Conservation (phyloP, 108 stramenopile genomes). For the Mediolabrus comicus region DNA sequence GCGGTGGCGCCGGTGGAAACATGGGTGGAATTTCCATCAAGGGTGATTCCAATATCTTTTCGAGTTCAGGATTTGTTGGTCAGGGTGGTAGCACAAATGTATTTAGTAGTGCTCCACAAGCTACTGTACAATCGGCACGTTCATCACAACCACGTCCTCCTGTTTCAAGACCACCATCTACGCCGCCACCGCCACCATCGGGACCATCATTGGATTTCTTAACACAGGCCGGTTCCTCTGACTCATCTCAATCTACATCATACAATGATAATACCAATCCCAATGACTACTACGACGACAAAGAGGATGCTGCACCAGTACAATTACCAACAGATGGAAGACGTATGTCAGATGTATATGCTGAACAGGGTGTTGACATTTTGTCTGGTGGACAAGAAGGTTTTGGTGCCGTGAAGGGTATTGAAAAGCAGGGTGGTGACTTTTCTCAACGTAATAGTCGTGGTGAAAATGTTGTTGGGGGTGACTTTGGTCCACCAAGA, state of each 20-base stretch:
- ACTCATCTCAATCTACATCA: neutral
- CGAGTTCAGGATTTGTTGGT: neutral
- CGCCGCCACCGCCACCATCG: neutral
- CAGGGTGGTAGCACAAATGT: neutral
- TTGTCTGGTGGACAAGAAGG: neutral
- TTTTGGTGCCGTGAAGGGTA: neutral
- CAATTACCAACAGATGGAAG: neutral
- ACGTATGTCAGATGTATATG: neutral
- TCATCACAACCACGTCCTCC: neutral
- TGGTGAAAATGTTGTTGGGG: neutral
- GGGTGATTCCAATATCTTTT: slow-evolving; percentile 1
- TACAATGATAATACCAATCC: neutral
- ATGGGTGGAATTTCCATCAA: neutral
- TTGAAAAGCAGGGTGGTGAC: neutral
- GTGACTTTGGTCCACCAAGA: neutral
- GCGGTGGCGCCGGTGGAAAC: neutral
- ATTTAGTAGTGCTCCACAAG: neutral
- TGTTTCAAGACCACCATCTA: neutral
- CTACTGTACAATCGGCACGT: neutral
- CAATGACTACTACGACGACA: neutral
- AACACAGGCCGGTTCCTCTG: neutral
- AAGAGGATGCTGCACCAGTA: neutral
- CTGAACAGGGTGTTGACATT: neutral
- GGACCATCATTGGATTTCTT: neutral
- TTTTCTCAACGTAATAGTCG: slow-evolving; percentile 1